Evolutionary conservation across 1,139 yeast genomes (phyloP), one percentile per base, ranked within the genome.

Genomic region (Candida albicans): DNA sequence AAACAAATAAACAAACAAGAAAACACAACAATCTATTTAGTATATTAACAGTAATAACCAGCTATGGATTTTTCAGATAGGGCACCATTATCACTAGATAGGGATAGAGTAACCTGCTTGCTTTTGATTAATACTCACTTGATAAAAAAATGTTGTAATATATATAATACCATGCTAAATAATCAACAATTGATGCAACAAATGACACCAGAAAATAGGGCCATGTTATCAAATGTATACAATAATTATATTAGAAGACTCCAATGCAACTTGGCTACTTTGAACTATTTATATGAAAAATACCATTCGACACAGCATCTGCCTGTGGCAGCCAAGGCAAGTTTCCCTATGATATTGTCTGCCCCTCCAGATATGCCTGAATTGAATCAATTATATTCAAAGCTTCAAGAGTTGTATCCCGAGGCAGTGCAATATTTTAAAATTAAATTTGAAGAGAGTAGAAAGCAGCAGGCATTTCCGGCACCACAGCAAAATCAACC

Each of bases 281-380:
- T 79, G 44, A 75, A 80, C 7, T 74, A 72, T 41, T 68, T 79
- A 33, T 77, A 77, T 49, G 83, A 78, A 46, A 68, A 72, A 46
- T 78, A 78, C 52, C 76, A 78, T 44, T 14, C 43, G 9, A 52
- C 61, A 0, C 61, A 57, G 13, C 56, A 51, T 40, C 60, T 57
- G 34, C 58, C 24, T 11, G 22, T 25, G 7, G 13, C 57, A 6
- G 62, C 58, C 13, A 59, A 70, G 54, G 58, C 73, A 39, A 62
- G 75, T 44, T 73, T 77, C 48, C 84, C 84, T 0, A 67, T 75
- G 31, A 73, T 79, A 39, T 67, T 79, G 49, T 65, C 77, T 3
- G 74, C 84, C 6, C 84, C 84, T 2, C 73, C 71, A 5, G 82
- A 78, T 41, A 70, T 79, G 68, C 81, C 82, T 0, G 84, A 78